Evolutionary conservation across 1,284 basidiomycete species (phyloP).

Genomic region (Cryptococcus sp.): DNA sequence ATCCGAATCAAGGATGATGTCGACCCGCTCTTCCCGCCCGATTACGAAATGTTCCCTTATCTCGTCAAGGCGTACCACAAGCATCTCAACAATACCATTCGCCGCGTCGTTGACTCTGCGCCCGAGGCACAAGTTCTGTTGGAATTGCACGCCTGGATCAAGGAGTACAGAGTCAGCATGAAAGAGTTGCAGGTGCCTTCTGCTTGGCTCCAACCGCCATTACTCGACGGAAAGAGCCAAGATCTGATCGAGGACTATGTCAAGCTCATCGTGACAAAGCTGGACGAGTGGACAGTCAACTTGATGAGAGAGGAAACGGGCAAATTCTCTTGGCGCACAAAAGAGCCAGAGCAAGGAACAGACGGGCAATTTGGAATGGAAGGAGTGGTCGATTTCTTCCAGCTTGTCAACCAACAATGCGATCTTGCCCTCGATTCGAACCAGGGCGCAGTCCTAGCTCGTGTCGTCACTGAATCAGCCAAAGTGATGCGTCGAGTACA

Average conservation of each 20-base stretch:
- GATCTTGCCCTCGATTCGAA: constrained; percentile 94
- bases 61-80: constrained; percentile 92
- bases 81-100: constrained; percentile 75
- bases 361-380: constrained; percentile 91
- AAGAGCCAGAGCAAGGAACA: constrained; percentile 83
- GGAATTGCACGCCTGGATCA: constrained; percentile 86
- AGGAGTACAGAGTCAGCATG: constrained; percentile 94
- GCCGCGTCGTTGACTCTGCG: constrained; percentile 69
- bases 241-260: constrained; percentile 94
- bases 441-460: constrained; percentile 88
- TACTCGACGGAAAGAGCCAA: constrained; percentile 92
- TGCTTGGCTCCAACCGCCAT: constrained; percentile 80
- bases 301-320: constrained; percentile 87
- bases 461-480: constrained; percentile 84
- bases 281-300: constrained; percentile 96
- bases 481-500: constrained; percentile 91
- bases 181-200: constrained; percentile 82
- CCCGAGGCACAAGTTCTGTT: constrained; percentile 86
- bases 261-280: constrained; percentile 86
- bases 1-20: constrained; percentile 85
- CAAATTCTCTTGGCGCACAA: constrained; percentile 78
- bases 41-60: constrained; percentile 81
- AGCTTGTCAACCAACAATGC: constrained; percentile 97
- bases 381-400: constrained; percentile 92
- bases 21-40: constrained; percentile 86